Evolutionary conservation across 208 protist species (phyloP), one percentile per base, ranked within the genome.

Genomic region (Trypanosoma vivax): DNA sequence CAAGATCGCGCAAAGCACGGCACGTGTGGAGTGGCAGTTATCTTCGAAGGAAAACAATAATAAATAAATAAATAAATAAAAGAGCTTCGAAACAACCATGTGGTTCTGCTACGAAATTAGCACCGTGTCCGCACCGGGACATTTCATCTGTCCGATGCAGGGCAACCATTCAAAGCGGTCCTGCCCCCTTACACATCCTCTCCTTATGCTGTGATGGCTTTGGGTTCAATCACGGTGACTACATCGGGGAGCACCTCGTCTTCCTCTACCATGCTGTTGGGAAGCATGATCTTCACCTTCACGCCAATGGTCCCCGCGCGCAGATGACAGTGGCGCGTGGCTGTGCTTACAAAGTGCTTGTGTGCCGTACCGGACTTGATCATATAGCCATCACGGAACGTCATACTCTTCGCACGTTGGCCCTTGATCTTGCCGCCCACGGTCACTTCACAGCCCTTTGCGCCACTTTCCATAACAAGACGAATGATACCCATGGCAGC

Each of bases 321-420:
- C 47, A 99, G 75, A 60, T 98, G 79, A 73, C 99, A 97, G 90
- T 99, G 96, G 52, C 97, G 82, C 35, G 90, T 83, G 60, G 97
- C 97, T 50, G 54, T 64, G 78, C 98, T 96, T 14, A 99, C 82
- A 70, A 97, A 99, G 37, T 79, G 50, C 57, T 90, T 88, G 49
- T 81, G 75, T 38, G 95, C 88, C 30, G 97, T 78, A 79, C 96
- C 96, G 40, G 96, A 95, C 71, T 96, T 97, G 80, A 99, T 97
- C 97, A 99, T 99, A 83, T 99, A 99, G 51, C 98, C 98, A 50
- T 99, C 98, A 46, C 82, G 84, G 95, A 99, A 99, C 73, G 99
- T 99, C 96, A 99, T 98, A 56, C 70, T 65, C 88, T 99, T 99
- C 45, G 98, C 98, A 80, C 98, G 95, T 81, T 99, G 97, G 34